Conservation (phyloP, 257 asterid genomes). For the Solanum okadae region DNA sequence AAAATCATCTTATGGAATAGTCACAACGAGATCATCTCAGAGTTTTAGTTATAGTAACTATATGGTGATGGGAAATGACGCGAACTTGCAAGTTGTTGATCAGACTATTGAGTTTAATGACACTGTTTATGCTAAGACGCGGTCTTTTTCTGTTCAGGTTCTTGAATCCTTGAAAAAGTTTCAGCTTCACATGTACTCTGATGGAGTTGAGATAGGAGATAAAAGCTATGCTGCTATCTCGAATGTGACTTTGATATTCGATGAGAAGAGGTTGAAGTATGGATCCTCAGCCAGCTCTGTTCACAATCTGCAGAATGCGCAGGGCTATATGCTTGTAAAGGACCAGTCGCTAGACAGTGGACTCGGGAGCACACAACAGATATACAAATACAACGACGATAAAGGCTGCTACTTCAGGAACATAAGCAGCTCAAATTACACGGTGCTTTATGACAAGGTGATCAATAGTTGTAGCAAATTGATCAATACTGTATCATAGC, state of each 20-base stretch:
- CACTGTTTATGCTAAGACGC: conserved; percentile 13
- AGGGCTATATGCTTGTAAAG: conserved; percentile 43
- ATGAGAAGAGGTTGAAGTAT: conserved; percentile 23
- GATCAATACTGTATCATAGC: background rate
- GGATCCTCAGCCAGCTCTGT: conserved; percentile 23
- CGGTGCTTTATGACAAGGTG: conserved; percentile 45
- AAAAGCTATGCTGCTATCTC: conserved; percentile 35
- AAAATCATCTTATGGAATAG: conserved; percentile 47
- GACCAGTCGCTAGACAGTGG: conserved; percentile 41
- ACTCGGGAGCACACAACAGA: conserved; percentile 56
- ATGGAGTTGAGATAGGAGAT: conserved; percentile 31
- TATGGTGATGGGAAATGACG: conserved; percentile 51
- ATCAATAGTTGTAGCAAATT: conserved; percentile 18
- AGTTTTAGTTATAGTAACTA: conserved; percentile 28
- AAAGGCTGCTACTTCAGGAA: conserved; percentile 49
- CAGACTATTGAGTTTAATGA: conserved; percentile 42
- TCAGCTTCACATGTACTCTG: conserved; percentile 22
- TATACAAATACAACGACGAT: conserved; percentile 19
- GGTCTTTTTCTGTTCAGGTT: conserved; percentile 9
- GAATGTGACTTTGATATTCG: conserved; percentile 42
- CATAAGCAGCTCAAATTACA: conserved; percentile 67
- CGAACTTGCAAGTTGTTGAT: conserved; percentile 45
- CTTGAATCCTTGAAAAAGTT: conserved; percentile 26
- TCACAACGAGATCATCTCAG: conserved; percentile 32
- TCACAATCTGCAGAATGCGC: conserved; percentile 46